Evolutionary conservation across 805 yeast genomes (phyloP).

Genomic region (Scheffersomyces stipitis): DNA sequence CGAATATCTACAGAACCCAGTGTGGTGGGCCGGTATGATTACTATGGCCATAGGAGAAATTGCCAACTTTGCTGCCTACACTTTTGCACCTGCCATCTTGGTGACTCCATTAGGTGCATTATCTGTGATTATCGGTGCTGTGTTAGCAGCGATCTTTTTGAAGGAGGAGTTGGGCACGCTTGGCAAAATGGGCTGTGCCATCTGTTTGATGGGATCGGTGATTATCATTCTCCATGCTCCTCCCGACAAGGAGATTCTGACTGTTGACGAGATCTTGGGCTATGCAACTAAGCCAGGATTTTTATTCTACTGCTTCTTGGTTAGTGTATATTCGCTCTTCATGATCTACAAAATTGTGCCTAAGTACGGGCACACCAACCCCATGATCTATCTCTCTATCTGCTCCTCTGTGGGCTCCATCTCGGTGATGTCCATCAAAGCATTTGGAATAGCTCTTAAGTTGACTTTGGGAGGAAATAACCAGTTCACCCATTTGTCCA

Average conservation of each 20-base stretch:
- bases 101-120: slow-evolving; percentile 93
- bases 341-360: slow-evolving; percentile 88
- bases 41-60: slow-evolving; percentile 91
- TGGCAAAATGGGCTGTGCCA: slow-evolving; percentile 92
- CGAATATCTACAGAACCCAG: slow-evolving; percentile 77
- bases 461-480: slow-evolving; percentile 81
- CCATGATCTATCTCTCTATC: slow-evolving; percentile 85
- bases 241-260: slow-evolving; percentile 83
- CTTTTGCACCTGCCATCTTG: slow-evolving; percentile 90
- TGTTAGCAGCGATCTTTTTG: slow-evolving; percentile 78
- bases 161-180: slow-evolving; percentile 84
- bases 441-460: slow-evolving; percentile 88
- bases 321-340: slow-evolving; percentile 65
- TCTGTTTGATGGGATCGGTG: slow-evolving; percentile 83
- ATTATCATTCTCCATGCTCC: slow-evolving; percentile 91
- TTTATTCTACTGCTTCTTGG: slow-evolving; percentile 60
- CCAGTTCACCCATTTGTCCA: slow-evolving; percentile 81
- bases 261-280: slow-evolving; percentile 82
- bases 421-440: slow-evolving; percentile 88
- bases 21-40: slow-evolving; percentile 92
- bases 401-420: slow-evolving; percentile 90
- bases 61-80: slow-evolving; percentile 92
- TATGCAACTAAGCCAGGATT: slow-evolving; percentile 82
- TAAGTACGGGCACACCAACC: slow-evolving; percentile 71
- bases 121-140: slow-evolving; percentile 89